Percentiles rank a stretch among this genome's conserved stretches.
Conservation (phyloP, 2,329 filamentous ascomycete species). For the Ophiosphaerella herpotricha region DNA sequence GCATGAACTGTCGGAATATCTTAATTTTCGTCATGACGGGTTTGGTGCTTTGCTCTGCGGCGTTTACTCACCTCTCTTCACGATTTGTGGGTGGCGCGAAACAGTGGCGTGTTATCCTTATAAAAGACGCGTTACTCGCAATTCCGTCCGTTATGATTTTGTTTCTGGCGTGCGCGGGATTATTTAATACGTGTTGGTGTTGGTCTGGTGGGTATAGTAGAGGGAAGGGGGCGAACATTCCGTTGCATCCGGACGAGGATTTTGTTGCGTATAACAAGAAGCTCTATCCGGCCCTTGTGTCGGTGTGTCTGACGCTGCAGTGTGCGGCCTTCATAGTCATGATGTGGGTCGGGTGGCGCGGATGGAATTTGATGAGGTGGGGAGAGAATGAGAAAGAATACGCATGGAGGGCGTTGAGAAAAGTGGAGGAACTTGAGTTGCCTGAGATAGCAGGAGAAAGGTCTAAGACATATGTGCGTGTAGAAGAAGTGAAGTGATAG, state of each 20-base stretch:
- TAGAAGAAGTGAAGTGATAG: no score
- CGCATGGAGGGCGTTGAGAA: constrained; percentile 1
- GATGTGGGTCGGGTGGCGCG: constrained; percentile 12
- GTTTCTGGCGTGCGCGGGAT: constrained; percentile 20
- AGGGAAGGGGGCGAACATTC: constrained; percentile 4
- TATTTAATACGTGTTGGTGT: constrained; percentile 25
- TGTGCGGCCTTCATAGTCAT: constrained; percentile 5
- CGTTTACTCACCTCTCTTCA: constrained; percentile 3
- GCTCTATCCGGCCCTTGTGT: constrained; percentile 13
- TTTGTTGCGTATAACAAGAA: constrained; percentile 6
- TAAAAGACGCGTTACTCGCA: constrained; percentile 23
- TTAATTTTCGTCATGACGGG: constrained; percentile 16
- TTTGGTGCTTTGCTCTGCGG: constrained; percentile 11
- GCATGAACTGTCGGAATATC: constrained; percentile 25
- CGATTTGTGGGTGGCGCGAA: not conserved
- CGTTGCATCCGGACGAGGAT: constrained; percentile 7
- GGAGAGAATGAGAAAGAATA: constrained; percentile 10
- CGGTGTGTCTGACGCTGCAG: constrained; percentile 8
- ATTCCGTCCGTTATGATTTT: constrained; percentile 19
- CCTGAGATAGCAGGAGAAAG: no score
- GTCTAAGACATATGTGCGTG: no score
- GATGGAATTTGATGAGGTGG: constrained; percentile 17
- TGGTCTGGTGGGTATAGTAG: constrained; percentile 18
- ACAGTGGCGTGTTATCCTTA: constrained; percentile 21
- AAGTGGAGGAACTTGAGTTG: no score